Base-by-base conservation (phyloP, 352 stramenopile genomes). In the Phytopythium sindhum region DNA sequence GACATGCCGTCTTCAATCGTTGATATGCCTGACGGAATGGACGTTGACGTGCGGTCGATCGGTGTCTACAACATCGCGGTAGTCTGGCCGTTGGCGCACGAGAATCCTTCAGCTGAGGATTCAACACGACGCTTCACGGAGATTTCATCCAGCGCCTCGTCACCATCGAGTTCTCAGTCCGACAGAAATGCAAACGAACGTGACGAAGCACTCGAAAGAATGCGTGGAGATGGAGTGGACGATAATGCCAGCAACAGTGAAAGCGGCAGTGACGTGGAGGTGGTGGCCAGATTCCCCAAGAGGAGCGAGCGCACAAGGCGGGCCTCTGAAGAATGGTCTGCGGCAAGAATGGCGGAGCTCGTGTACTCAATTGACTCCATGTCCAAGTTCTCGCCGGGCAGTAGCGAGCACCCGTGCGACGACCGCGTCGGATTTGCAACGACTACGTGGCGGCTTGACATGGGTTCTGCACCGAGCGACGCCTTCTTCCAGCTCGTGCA, bases 1-100 rank as follows among this genome's bases (percentile, higher is more conserved):
- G 41, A 52, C 35, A 51, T 55, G 50, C 2, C 35, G 0, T 26
- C 14, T 2, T 9, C 29, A 2, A 48, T 37, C 9, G 4, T n/a
- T 7, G 14, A 26, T 17, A 39, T 55, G n/a, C 21, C 35, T 1
- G 67, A 70, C 19, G 47, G 45, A 2, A 29, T 54, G 14, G 65
- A 75, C 28, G 41, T 81, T 35, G 80, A 90, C 63, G 67, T 80
- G n/a, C 67, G 68, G 15, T 77, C 71, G 0, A 85, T 91, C 48
- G 81, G 81, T 15, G 74, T 86, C 11, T 69, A 88, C 44, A 78
- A 63, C 14, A 87, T 91, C 45, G 67, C 68, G 1, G 71, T 77
- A 0, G 60, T 73, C 11, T 88, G 78, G 78, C 72, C 72, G 26
- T 17, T 69, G 17, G 12, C 60, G 5, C 59, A 66, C 11, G 37